Percentiles rank a stretch among this genome's conserved stretches.
These are phyloP conservation scores for Piromyces finnis DNA, from an alignment of 192 early-diverging fungal species.

Conservation along the genomic window DNA sequence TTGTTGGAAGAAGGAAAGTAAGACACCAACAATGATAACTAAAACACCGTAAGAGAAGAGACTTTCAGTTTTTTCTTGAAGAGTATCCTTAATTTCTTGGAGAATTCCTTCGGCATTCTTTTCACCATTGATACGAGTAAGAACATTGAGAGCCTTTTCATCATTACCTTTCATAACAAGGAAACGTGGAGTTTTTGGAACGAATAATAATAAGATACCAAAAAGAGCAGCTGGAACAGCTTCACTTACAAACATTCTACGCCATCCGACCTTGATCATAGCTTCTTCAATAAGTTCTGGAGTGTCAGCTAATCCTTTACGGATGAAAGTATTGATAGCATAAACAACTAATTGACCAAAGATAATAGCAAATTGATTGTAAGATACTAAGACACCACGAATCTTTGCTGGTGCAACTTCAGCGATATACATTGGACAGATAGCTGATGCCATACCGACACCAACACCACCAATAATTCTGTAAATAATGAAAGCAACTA, in stretches of 20 bases:
- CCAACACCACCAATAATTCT: neutral
- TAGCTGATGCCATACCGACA: neutral
- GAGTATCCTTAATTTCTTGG: neutral
- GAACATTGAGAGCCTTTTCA: neutral
- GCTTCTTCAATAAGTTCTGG: neutral
- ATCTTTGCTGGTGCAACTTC: neutral
- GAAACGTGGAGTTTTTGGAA: neutral
- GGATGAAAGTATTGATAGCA: neutral
- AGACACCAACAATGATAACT: slow-evolving; percentile 28
- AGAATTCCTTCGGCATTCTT: neutral
- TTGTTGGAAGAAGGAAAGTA: slow-evolving; percentile 55
- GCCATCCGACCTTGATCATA: neutral
- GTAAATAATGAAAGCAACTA: neutral
- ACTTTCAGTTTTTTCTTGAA: neutral
- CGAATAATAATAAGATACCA: neutral
- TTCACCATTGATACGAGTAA: neutral
- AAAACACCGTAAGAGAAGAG: neutral
- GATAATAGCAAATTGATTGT: neutral
- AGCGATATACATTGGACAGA: neutral
- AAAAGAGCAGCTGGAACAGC: neutral
- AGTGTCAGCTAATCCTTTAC: neutral
- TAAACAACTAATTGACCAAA: neutral
- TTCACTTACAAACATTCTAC: neutral
- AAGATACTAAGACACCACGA: neutral
- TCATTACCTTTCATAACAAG: neutral